phyloP scores from a whole-genome alignment of 331 rosid species.

The Rhamnella rubrinervis region DNA sequence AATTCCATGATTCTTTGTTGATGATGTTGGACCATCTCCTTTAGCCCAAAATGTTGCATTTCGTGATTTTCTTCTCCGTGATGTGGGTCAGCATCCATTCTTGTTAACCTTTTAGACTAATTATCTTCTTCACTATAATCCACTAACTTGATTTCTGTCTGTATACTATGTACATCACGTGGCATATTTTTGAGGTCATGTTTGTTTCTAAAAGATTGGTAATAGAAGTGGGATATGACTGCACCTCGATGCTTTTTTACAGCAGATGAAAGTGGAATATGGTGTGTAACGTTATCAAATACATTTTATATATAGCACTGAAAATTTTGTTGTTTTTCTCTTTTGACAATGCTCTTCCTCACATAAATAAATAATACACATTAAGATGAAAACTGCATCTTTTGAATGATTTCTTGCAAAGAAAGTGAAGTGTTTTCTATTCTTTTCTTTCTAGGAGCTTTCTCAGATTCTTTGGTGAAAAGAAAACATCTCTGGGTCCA shows the following conservation, averaged over 20 bases:
- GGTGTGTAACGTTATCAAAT: constrained; percentile 49
- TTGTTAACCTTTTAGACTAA: constrained; percentile 33
- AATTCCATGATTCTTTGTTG: constrained; percentile 91
- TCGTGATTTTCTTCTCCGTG: constrained; percentile 97
- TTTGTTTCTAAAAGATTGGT: constrained; percentile 85
- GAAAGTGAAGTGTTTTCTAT: background rate
- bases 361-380: too few relatives aligned
- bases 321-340: background rate
- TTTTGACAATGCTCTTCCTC: background rate
- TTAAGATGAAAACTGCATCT: background rate
- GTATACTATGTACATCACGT: constrained; percentile 32
- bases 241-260: constrained; percentile 87
- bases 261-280: constrained; percentile 77
- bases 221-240: constrained; percentile 88
- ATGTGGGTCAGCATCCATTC: constrained; percentile 99
- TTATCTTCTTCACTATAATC: constrained; percentile 18
- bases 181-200: constrained; percentile 63
- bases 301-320: background rate
- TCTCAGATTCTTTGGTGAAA: constrained; percentile 77
- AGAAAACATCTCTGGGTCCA: constrained; percentile 64
- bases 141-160: constrained; percentile 24
- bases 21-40: constrained; percentile 93
- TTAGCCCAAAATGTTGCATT: constrained; percentile 81
- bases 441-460: constrained; percentile 59
- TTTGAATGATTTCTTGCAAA: constrained; percentile 3